Evolutionary conservation across 768 basidiomycete species (phyloP).

Genomic region (Suillus plorans): DNA sequence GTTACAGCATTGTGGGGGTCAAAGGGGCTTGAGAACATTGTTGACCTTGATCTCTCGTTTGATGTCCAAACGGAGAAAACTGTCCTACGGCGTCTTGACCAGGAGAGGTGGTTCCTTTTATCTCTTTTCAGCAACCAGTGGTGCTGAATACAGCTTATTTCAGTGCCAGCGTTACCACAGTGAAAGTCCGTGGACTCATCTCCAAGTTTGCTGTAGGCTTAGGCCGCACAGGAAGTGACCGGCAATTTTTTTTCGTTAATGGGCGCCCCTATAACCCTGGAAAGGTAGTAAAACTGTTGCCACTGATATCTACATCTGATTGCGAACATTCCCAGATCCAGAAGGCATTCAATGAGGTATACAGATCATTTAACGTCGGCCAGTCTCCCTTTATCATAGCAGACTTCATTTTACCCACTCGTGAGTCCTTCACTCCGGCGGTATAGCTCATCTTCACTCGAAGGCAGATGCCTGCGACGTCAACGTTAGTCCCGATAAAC

Average conservation of each 20-base stretch:
- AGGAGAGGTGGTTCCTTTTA: constrained; percentile 21
- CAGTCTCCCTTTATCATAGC: constrained; percentile 84
- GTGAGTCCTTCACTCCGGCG: constrained; percentile 39
- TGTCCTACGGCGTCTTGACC: constrained; percentile 18
- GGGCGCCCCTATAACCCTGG: constrained; percentile 80
- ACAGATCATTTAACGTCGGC: constrained; percentile 72
- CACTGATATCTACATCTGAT: not conserved
- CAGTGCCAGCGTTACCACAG: constrained; percentile 32
- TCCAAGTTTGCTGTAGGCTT: constrained; percentile 78
- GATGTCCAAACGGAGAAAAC: constrained; percentile 64
- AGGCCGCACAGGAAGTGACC: constrained; percentile 76
- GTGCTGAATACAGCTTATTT: constrained; percentile 5
- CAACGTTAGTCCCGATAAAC: constrained; percentile 95
- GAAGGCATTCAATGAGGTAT: constrained; percentile 91
- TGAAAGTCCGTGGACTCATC: constrained; percentile 74
- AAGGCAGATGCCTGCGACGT: constrained; percentile 76
- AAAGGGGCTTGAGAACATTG: constrained; percentile 71
- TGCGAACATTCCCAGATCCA: constrained; percentile 54
- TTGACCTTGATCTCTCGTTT: constrained; percentile 71
- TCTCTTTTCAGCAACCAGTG: not conserved
- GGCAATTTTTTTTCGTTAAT: constrained; percentile 94
- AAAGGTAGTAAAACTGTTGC: constrained; percentile 48
- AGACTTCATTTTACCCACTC: constrained; percentile 78
- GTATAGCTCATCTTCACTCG: not conserved
- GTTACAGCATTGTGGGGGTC: constrained; percentile 83